Evolutionary conservation across 1,284 basidiomycete genomes (phyloP).

Genomic region (Omphalotus olearius): DNA sequence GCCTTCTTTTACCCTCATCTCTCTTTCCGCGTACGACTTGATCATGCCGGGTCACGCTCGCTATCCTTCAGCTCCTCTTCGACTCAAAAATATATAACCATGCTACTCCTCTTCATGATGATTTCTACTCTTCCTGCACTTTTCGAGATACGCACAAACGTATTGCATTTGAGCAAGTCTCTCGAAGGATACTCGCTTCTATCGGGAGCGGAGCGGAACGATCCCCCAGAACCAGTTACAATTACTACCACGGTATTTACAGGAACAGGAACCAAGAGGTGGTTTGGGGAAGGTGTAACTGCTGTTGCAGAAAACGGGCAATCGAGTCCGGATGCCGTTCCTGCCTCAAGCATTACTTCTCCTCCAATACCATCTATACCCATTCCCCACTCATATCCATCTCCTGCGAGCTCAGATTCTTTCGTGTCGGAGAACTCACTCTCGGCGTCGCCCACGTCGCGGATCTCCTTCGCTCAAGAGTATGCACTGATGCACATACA

Average conservation of each 20-base stretch:
- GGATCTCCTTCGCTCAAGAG: constrained; percentile 2
- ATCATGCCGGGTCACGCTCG: neutral
- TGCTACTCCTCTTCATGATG: constrained; percentile 25
- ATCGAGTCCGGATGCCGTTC: neutral
- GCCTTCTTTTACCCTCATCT: constrained; percentile 55
- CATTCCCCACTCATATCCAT: constrained; percentile 17
- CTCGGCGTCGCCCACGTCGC: neutral
- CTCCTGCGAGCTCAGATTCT: constrained; percentile 1
- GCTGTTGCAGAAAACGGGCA: constrained; percentile 1
- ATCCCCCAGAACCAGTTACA: constrained; percentile 28
- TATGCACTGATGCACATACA: constrained; percentile 12
- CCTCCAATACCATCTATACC: constrained; percentile 10
- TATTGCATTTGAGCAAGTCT: constrained; percentile 31
- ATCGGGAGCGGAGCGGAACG: constrained; percentile 21
- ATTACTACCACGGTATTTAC: constrained; percentile 33
- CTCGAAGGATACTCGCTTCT: constrained; percentile 27
- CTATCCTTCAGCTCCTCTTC: neutral
- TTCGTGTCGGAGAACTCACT: neutral
- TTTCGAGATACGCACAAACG: constrained; percentile 33
- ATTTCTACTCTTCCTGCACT: constrained; percentile 29
- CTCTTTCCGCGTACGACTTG: constrained; percentile 32
- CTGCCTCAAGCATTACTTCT: neutral
- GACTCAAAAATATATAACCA: constrained; percentile 13
- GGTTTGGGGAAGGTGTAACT: constrained; percentile 18
- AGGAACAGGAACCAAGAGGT: constrained; percentile 14